Percentiles rank a stretch among this genome's conserved stretches.
These are phyloP conservation scores for Sugiyamaella americana DNA, from an alignment of 805 yeast genomes.

Conservation along the genomic window DNA sequence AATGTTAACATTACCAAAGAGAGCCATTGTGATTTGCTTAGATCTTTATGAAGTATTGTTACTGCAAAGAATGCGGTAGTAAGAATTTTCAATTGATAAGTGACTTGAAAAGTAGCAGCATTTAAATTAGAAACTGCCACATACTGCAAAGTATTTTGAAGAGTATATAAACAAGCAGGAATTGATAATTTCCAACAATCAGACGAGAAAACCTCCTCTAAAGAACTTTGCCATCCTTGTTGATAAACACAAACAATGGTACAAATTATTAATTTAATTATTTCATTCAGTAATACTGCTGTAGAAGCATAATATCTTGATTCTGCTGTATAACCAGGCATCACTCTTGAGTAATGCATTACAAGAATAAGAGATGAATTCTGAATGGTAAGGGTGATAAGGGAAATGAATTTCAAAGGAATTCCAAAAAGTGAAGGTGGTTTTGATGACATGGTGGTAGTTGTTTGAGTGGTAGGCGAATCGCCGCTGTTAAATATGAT, in stretches of 20 bases:
- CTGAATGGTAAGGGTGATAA: conserved; percentile 36
- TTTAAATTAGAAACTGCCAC: conserved; percentile 38
- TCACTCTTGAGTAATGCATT: conserved; percentile 39
- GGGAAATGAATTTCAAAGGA: conserved; percentile 32
- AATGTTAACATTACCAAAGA: conserved; percentile 33
- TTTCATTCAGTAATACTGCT: conserved; percentile 37
- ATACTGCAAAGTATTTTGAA: conserved; percentile 37
- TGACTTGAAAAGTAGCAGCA: conserved; percentile 40
- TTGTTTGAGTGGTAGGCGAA: background rate
- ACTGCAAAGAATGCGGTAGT: conserved; percentile 40
- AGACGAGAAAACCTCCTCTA: conserved; percentile 29
- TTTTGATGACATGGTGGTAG: background rate
- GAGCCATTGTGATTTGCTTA: conserved; percentile 33
- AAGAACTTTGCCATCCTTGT: conserved; percentile 24
- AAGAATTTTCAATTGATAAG: conserved; percentile 39
- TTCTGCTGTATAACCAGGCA: conserved; percentile 30
- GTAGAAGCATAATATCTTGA: conserved; percentile 35
- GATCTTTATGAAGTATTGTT: conserved; percentile 31
- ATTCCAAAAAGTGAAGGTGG: conserved; percentile 23
- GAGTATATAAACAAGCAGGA: conserved; percentile 38
- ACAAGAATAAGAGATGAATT: conserved; percentile 36
- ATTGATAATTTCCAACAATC: conserved; percentile 38
- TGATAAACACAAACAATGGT: conserved; percentile 22
- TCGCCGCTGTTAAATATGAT: too few species aligned
- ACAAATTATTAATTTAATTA: conserved; percentile 33